Conservation (phyloP, 176 grass and related monocot species). For the barley (Hordeum vulgare) region DNA sequence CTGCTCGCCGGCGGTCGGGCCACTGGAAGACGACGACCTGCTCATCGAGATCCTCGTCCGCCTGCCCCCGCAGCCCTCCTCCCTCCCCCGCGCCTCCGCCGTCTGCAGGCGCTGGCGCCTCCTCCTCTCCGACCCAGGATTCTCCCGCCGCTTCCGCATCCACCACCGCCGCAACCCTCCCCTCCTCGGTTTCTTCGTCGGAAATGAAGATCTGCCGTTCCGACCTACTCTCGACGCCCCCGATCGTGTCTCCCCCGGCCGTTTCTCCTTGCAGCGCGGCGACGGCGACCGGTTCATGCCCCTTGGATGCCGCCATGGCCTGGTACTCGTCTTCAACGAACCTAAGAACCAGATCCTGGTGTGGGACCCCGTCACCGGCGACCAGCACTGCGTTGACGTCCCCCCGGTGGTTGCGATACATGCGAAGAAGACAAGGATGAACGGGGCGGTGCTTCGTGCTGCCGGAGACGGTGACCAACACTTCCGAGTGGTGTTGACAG, state of each 20-base stretch:
- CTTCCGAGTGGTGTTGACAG: not conserved
- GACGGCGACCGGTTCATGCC: not conserved
- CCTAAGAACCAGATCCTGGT: not conserved
- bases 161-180: not conserved
- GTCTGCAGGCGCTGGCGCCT: not conserved
- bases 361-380: not conserved
- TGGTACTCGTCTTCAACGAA: not conserved
- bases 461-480: not conserved
- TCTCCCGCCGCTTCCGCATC: not conserved
- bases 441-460: not conserved
- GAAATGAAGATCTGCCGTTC: not conserved
- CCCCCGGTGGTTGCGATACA: not conserved
- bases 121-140: not conserved
- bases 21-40: not conserved
- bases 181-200: not conserved
- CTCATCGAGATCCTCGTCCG: not conserved
- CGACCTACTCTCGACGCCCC: not conserved
- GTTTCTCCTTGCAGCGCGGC: not conserved
- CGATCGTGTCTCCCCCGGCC: not conserved
- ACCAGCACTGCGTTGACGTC: not conserved
- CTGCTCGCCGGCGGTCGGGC: not conserved
- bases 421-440: not conserved
- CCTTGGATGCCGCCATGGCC: not conserved
- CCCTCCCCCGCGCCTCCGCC: not conserved
- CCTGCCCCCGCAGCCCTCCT: not conserved